Base-by-base conservation (phyloP, 441 rosid genomes). In the Aquilaria agallochum region DNA sequence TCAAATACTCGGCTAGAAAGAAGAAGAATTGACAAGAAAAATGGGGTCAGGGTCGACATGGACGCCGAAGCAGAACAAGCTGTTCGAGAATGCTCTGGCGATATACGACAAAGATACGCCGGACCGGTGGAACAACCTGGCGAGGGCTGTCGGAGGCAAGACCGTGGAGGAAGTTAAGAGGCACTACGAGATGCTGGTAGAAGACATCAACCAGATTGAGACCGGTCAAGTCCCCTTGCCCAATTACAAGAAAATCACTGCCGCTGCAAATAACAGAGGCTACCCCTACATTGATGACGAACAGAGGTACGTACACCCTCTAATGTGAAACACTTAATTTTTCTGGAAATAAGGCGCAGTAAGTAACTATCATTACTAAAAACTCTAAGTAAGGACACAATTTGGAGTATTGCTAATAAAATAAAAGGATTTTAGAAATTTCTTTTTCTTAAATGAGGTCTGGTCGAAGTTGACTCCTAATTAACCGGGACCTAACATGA, bases 111-210 rank as follows among this genome's bases (percentile, higher is more conserved):
- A 78, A 72, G 84, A 83, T 54, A 76, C 84, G 0, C 93, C 89
- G 0, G 88, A 84, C 61, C 74, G 84, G 46, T 83, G 89, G 87
- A 58, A 74, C 56, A 78, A 83, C 0, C 67, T 86, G 3, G 93
- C 89, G 55, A 71, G 78, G 27, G 93, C 89, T 0, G 89, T 86
- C 4, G 88, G 89, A 13, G 92, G 81, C 50, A 87, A 87, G 68
- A 76, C 83, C 5, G 78, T 72, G 14, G 90, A 87, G 66, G 94
- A 87, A 52, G 90, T 84, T 56, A 87, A 80, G 66, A 60, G 49
- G 31, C 94, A 84, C 60, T 87, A 84, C 53, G 75, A 87, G 60
- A 36, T 63, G 60, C 83, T 87, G 1, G 85, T 80, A 11, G 87
- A 80, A 53, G 90, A 87, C 65, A 46, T 87, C 13, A 65, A 50